Percentiles rank a stretch among this genome's conserved stretches.
These are phyloP conservation scores for Bjerkandera adusta DNA, from an alignment of 1,284 basidiomycete species.

Conservation along the genomic window DNA sequence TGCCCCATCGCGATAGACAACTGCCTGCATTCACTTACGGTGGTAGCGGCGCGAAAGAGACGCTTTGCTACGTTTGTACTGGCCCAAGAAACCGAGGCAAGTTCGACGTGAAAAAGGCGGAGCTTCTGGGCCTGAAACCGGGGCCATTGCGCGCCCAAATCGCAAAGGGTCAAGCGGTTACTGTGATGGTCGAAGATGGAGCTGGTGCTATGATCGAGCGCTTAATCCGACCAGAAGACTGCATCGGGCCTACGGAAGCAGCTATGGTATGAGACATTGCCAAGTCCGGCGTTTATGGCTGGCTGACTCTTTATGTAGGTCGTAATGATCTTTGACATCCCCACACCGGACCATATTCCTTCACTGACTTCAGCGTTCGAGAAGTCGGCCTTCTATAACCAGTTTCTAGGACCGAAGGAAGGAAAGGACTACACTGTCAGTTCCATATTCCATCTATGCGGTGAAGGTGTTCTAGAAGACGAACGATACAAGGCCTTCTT, in stretches of 20 bases:
- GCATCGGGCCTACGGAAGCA: slow-evolving; percentile 49
- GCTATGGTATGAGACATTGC: slow-evolving; percentile 40
- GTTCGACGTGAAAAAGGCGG: slow-evolving; percentile 73
- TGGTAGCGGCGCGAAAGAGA: slow-evolving; percentile 17
- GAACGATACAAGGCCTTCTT: slow-evolving; percentile 73
- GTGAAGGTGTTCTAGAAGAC: slow-evolving; percentile 68
- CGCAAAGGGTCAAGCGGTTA: slow-evolving; percentile 54
- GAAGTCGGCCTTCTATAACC: slow-evolving; percentile 43
- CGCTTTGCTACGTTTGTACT: slow-evolving; percentile 70
- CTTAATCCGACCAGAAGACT: slow-evolving; percentile 57
- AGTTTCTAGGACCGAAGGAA: slow-evolving; percentile 43
- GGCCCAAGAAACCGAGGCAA: slow-evolving; percentile 84
- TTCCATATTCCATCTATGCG: slow-evolving; percentile 66
- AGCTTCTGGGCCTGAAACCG: slow-evolving; percentile 61
- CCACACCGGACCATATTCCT: slow-evolving; percentile 58
- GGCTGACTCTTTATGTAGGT: slow-evolving; percentile 36
- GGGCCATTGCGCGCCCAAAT: slow-evolving; percentile 49
- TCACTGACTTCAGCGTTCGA: slow-evolving; percentile 54
- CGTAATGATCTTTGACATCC: slow-evolving; percentile 61
- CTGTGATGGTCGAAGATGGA: slow-evolving; percentile 47
- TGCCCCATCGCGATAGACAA: slow-evolving; percentile 17
- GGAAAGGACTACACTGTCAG: slow-evolving; percentile 48
- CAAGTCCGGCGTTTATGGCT: neutral
- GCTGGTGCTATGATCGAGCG: slow-evolving; percentile 38
- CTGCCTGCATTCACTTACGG: slow-evolving; percentile 22